Evolutionary conservation across 2,329 filamentous ascomycete genomes (phyloP).

Genomic region (Neopestalotiopsis sp.): DNA sequence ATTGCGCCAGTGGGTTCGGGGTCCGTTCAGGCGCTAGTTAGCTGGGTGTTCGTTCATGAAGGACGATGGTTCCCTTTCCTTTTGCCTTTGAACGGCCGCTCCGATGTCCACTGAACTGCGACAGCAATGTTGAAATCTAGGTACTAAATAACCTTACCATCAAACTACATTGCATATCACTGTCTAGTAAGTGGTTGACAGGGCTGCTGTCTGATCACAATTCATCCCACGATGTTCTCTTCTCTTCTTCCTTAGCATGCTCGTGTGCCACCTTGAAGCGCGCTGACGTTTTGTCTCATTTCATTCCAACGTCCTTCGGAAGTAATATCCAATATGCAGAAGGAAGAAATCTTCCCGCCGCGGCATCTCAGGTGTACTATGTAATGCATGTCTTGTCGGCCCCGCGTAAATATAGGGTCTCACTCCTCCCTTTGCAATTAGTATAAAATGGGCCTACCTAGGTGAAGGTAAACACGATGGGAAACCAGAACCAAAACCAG

Average conservation of each 20-base stretch:
- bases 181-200: too few relatives aligned
- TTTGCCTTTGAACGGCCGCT: too few relatives aligned
- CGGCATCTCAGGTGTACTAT: not conserved
- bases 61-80: too few relatives aligned
- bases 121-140: too few relatives aligned
- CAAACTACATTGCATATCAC: too few relatives aligned
- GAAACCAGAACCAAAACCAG: not conserved
- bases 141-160: too few relatives aligned
- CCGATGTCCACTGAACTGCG: not conserved
- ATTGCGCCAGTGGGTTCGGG: not conserved
- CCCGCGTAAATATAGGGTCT: not conserved
- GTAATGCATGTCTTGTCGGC: not conserved
- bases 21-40: not conserved
- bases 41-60: not conserved
- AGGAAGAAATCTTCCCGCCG: not conserved
- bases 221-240: not conserved
- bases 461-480: not conserved
- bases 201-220: not conserved
- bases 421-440: slow-evolving; percentile 7
- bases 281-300: slow-evolving; percentile 7
- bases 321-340: not conserved
- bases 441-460: not conserved
- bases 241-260: not conserved
- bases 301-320: not conserved
- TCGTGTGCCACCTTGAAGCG: slow-evolving; percentile 3